Conservation (phyloP, 2,329 filamentous ascomycete genomes). For the Gaeumannomyces tritici region DNA sequence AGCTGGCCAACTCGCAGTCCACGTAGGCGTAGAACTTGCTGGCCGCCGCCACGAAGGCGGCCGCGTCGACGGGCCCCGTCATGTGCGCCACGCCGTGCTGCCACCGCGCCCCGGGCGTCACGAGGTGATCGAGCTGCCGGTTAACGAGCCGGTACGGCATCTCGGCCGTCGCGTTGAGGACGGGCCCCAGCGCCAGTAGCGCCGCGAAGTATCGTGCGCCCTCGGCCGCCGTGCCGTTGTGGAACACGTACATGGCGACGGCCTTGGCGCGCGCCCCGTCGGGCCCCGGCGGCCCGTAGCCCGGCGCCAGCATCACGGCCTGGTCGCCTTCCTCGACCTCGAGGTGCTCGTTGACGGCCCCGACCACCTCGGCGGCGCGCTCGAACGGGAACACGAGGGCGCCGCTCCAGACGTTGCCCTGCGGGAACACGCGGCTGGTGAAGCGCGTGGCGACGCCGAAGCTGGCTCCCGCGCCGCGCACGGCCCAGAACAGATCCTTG, state of each 20-base stretch:
- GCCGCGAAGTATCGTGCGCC: conserved; percentile 23
- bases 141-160: conserved; percentile 33
- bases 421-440: conserved; percentile 19
- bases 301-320: conserved; percentile 7
- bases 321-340: conserved; percentile 13
- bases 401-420: conserved; percentile 22
- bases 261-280: conserved; percentile 16
- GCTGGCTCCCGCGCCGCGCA: conserved; percentile 29
- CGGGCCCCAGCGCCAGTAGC: conserved; percentile 25
- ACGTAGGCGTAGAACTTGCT: not conserved
- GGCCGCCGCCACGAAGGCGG: not conserved
- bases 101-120: not conserved
- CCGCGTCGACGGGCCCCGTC: not conserved
- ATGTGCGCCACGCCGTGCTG: not conserved
- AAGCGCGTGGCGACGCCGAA: conserved; percentile 33
- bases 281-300: conserved; percentile 17
- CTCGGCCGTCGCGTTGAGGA: conserved; percentile 24
- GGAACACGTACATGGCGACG: conserved; percentile 20
- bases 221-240: conserved; percentile 23
- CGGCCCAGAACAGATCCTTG: conserved; percentile 28
- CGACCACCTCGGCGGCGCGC: conserved; percentile 18
- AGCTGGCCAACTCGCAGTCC: not conserved
- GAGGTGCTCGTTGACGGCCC: conserved; percentile 19
- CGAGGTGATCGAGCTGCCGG: conserved; percentile 12
- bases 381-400: conserved; percentile 15